These are phyloP conservation scores for Penicillium atrosanguineum DNA, from an alignment of 495 filamentous ascomycete species.

Conservation along the genomic window DNA sequence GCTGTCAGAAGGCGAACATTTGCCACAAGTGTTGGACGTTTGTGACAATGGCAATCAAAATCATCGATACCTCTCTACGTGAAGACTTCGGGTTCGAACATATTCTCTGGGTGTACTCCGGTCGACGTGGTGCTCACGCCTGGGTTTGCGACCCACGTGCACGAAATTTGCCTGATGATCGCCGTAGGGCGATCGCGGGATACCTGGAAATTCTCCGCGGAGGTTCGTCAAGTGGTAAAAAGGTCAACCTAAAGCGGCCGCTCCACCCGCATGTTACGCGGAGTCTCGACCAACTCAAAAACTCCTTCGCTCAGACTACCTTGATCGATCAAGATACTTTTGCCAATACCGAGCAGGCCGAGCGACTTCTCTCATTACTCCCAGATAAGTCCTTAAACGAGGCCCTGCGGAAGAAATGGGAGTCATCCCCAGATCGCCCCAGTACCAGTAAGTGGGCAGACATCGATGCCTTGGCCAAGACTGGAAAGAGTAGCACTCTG, in stretches of 20 bases:
- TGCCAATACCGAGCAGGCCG: slow-evolving; percentile 59
- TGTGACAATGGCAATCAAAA: slow-evolving; percentile 95
- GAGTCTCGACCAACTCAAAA: slow-evolving; percentile 76
- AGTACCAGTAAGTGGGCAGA: slow-evolving; percentile 86
- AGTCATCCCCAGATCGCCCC: slow-evolving; percentile 69
- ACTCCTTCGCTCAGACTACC: slow-evolving; percentile 76
- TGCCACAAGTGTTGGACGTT: slow-evolving; percentile 95
- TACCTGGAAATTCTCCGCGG: slow-evolving; percentile 88
- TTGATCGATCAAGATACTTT: slow-evolving; percentile 87
- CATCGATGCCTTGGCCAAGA: slow-evolving; percentile 80
- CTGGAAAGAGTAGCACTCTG: slow-evolving; percentile 62
- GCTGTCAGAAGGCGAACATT: slow-evolving; percentile 89
- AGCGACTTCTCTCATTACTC: slow-evolving; percentile 72
- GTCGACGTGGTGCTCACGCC: slow-evolving; percentile 91
- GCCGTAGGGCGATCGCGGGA: slow-evolving; percentile 75
- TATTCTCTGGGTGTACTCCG: slow-evolving; percentile 97
- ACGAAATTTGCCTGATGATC: slow-evolving; percentile 76
- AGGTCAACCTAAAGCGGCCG: slow-evolving; percentile 79
- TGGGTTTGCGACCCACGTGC: slow-evolving; percentile 97
- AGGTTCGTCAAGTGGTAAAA: slow-evolving; percentile 80
- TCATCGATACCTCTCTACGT: slow-evolving; percentile 77
- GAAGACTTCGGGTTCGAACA: slow-evolving; percentile 97
- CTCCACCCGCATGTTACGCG: slow-evolving; percentile 87
- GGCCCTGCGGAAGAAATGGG: slow-evolving; percentile 85
- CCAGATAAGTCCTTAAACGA: slow-evolving; percentile 73